Percentiles rank a stretch among this genome's conserved stretches.
Evolutionary conservation across 139 green algal genomes (phyloP).

Genomic region (Chlorella vulgaris): DNA sequence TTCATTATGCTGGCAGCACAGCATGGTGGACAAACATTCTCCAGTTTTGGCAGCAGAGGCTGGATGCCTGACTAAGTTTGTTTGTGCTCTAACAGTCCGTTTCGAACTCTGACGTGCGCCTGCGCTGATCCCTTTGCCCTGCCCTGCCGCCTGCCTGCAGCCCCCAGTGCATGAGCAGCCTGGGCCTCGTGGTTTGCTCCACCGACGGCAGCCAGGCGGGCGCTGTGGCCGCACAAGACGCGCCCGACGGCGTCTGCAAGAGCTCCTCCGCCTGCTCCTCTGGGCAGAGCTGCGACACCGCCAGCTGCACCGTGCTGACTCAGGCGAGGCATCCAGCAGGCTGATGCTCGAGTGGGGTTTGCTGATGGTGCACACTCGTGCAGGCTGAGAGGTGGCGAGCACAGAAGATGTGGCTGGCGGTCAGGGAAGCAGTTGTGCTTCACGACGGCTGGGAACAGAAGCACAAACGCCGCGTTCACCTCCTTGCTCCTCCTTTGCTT

Average conservation of each 20-base stretch:
- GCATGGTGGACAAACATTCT: no score
- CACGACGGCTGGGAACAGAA: no score
- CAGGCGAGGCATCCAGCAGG: background rate
- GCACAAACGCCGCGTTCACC: background rate
- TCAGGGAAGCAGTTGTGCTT: no score
- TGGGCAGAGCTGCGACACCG: background rate
- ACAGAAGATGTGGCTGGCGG: no score
- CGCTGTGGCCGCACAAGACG: background rate
- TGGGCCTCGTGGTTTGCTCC: conserved; percentile 6
- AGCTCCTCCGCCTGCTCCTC: background rate
- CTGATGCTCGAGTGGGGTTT: no score
- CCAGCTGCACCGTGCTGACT: background rate
- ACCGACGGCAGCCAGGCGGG: no score
- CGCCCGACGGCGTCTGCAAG: background rate
- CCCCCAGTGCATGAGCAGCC: background rate
- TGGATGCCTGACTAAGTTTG: no score
- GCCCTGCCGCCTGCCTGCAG: background rate
- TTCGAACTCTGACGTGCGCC: no score
- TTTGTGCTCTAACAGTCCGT: no score
- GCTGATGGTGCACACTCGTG: background rate
- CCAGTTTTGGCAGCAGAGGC: no score
- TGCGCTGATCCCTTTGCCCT: background rate
- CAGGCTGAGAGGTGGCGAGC: no score
- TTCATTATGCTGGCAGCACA: no score
- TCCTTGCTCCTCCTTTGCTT: background rate